phyloP scores from a whole-genome alignment of 2,329 filamentous ascomycete species.

The Catunica adiposa region DNA sequence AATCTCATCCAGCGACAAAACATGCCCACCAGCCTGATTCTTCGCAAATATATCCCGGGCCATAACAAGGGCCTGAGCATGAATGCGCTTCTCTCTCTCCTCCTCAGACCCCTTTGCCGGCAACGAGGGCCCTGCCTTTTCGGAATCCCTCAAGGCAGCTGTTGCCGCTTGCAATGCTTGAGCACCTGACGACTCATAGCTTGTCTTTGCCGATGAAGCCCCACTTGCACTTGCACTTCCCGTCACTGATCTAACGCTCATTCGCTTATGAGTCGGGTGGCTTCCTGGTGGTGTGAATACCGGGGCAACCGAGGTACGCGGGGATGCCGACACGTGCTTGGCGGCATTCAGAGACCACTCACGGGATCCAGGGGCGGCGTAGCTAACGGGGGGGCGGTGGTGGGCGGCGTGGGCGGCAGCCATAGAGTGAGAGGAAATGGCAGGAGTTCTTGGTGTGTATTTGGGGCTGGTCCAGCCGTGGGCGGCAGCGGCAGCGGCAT shows the following conservation, averaged over 20 bases:
- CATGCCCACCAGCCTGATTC: slow-evolving; percentile 40
- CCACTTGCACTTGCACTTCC: too few relatives aligned
- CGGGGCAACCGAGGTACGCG: not conserved
- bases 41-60: slow-evolving; percentile 68
- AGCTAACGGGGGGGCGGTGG: not conserved
- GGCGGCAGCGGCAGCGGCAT: slow-evolving; percentile 47
- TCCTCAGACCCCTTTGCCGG: too few relatives aligned
- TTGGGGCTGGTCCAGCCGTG: slow-evolving; percentile 49
- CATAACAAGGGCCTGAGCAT: slow-evolving; percentile 77
- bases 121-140: too few relatives aligned
- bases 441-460: slow-evolving; percentile 34
- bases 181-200: too few relatives aligned
- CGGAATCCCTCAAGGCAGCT: too few relatives aligned
- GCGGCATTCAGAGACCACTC: not conserved
- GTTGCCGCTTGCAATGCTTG: too few relatives aligned
- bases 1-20: slow-evolving; percentile 45
- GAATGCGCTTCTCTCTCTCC: slow-evolving; percentile 25
- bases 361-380: not conserved
- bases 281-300: too few relatives aligned
- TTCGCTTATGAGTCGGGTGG: too few relatives aligned
- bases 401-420: slow-evolving; percentile 20
- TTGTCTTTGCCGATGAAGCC: too few relatives aligned
- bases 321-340: not conserved
- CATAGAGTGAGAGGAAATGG: slow-evolving; percentile 34
- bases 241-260: too few relatives aligned